Evolutionary conservation across 1,139 yeast species (phyloP).

Genomic region (Diutina siamensis): DNA sequence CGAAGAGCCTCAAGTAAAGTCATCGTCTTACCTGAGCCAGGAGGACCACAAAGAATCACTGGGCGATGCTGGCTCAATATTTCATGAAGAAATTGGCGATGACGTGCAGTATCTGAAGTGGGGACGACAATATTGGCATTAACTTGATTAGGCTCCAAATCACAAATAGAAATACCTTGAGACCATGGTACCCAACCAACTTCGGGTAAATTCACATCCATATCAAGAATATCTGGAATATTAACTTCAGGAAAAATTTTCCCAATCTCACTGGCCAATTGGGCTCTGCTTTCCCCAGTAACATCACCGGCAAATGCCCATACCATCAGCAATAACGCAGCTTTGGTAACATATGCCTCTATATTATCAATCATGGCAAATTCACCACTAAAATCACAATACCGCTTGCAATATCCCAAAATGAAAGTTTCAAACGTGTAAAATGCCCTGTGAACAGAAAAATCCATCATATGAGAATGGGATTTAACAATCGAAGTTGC

Average conservation of each 20-base stretch:
- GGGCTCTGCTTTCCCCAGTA: neutral
- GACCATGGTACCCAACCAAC: conserved; percentile 41
- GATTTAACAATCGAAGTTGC: neutral
- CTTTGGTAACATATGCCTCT: conserved; percentile 21
- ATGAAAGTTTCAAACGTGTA: neutral
- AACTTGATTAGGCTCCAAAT: conserved; percentile 55
- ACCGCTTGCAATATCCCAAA: neutral
- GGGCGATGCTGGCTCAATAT: conserved; percentile 49
- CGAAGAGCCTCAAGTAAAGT: conserved; percentile 62
- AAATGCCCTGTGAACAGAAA: neutral
- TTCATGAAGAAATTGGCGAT: conserved; percentile 49
- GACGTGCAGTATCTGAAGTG: conserved; percentile 66
- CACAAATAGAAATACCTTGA: conserved; percentile 28
- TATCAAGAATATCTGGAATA: conserved; percentile 12
- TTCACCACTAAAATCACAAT: neutral
- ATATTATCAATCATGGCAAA: neutral
- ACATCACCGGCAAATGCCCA: conserved; percentile 69
- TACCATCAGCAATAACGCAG: conserved; percentile 32
- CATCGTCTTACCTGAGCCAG: conserved; percentile 98
- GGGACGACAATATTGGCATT: conserved; percentile 62
- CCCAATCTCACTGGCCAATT: conserved; percentile 27
- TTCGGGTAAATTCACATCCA: conserved; percentile 29
- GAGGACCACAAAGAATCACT: conserved; percentile 83
- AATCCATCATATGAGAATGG: neutral
- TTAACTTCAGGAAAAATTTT: conserved; percentile 19